Percentiles rank a stretch among this genome's conserved stretches.
Conservation (phyloP, 1,284 basidiomycete genomes). For the Caloboletus firmus region DNA sequence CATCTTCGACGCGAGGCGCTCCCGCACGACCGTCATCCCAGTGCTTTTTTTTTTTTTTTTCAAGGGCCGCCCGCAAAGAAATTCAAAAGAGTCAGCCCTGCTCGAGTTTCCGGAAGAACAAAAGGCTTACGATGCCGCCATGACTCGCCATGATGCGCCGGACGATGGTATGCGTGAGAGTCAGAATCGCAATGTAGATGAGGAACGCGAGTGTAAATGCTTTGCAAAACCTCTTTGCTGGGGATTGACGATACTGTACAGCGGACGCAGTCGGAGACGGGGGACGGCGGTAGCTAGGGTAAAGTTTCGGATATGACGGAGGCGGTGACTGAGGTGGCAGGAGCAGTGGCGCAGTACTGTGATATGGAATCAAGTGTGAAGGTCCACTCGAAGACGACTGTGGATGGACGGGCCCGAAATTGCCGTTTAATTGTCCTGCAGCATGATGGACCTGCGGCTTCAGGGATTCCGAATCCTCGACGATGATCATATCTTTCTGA, state of each 20-base stretch:
- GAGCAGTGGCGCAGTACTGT: slow-evolving; percentile 1
- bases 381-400: neutral
- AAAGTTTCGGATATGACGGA: slow-evolving; percentile 18
- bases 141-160: slow-evolving; percentile 21
- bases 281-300: neutral
- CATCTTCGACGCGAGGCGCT: slow-evolving; percentile 13
- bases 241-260: slow-evolving; percentile 4
- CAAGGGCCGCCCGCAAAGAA: no score
- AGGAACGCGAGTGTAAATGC: slow-evolving; percentile 23
- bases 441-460: slow-evolving; percentile 1
- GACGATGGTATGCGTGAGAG: neutral
- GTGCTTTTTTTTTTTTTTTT: no score
- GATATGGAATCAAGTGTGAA: slow-evolving; percentile 5
- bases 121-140: slow-evolving; percentile 7
- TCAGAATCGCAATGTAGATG: slow-evolving; percentile 21
- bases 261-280: neutral
- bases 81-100: neutral
- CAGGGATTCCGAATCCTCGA: neutral
- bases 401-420: slow-evolving; percentile 10
- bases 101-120: neutral
- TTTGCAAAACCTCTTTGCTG: slow-evolving; percentile 17
- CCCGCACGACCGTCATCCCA: neutral
- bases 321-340: slow-evolving; percentile 12
- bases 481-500: slow-evolving; percentile 10
- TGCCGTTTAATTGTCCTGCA: neutral